Base-by-base conservation (phyloP, 2,329 filamentous ascomycete genomes). In the Madurella fahalii region DNA sequence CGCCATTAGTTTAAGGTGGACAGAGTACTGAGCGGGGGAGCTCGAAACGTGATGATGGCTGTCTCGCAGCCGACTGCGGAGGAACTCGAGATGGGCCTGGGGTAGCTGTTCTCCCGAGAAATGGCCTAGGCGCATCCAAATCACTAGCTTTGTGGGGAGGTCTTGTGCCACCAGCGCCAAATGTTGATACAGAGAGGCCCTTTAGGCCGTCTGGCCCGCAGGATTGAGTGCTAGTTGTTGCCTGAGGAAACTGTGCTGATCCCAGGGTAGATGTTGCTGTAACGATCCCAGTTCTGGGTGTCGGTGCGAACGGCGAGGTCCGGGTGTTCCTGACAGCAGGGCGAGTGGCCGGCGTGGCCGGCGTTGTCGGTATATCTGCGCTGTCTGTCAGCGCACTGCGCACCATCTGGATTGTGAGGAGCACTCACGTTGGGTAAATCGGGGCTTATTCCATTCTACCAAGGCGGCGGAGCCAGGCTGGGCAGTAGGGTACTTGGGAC, bases 381-480 rank as follows among this genome's bases (percentile, higher is more conserved):
- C 5, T 8, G 13, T 12, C 12, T n/a, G 25, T 54, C 17, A 52
- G 45, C 40, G n/a, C 13, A 34, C 4, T 31, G 18, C 16, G 16
- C 13, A 13, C 2, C 12, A 39, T 11, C 11, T n/a, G 15, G 5
- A 25, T 25, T 1, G 9, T 9, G 12, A 4, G n/a, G 7, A 39
- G 31, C 1, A 47, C 54, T 20, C 17, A 61, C 59, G 40, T 5
- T 56, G 55, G 16, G 54, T 39, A 11, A 34, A 15, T n/a, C 20
- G 25, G 5, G 56, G 48, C 9, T 50, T 57, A 25, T 52, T 54
- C 58, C 54, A 59, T 12, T 49, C 43, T 2, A 42, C 34, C 13
- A 54, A 15, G 8, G 41, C 30, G 17, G 31, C 20, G 16, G 50
- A 40, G 12, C n/a, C 45, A 1, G 55, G 13, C 25, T 56, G 50